A percentile compares a stretch with the other conserved stretches of the same genome.
These are phyloP conservation scores for Fusarium sublunatum DNA, from an alignment of 2,329 filamentous ascomycete species.

Conservation along the genomic window DNA sequence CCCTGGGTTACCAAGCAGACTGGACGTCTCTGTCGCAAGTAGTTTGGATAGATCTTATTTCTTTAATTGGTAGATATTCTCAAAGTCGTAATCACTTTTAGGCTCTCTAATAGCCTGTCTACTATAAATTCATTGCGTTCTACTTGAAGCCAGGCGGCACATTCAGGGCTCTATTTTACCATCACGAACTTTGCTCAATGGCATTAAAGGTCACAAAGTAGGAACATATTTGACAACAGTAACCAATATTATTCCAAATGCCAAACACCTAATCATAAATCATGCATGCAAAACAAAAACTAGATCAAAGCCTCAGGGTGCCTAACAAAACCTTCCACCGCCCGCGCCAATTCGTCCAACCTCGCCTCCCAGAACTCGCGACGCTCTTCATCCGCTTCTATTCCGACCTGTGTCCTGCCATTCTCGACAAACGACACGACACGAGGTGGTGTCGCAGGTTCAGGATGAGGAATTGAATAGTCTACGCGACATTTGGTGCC, in stretches of 20 bases:
- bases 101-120: too few relatives aligned
- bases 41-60: background rate
- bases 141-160: too few relatives aligned
- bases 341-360: slow-evolving; percentile 35
- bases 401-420: slow-evolving; percentile 42
- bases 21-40: slow-evolving; percentile 34
- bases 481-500: slow-evolving; percentile 44
- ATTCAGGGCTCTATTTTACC: too few relatives aligned
- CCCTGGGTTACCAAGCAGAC: slow-evolving; percentile 35
- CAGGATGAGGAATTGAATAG: slow-evolving; percentile 44
- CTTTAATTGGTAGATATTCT: background rate
- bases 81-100: background rate
- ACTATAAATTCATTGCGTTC: too few relatives aligned
- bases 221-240: too few relatives aligned
- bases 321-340: slow-evolving; percentile 36
- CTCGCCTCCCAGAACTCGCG: slow-evolving; percentile 44
- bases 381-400: slow-evolving; percentile 46
- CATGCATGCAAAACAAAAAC: background rate
- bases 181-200: too few relatives aligned
- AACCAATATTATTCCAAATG: background rate
- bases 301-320: slow-evolving; percentile 26
- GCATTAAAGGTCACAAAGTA: too few relatives aligned
- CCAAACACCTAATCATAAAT: background rate
- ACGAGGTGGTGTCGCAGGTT: slow-evolving; percentile 41
- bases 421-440: slow-evolving; percentile 43